Conservation (phyloP, 306 rosid species). For the Hippophae tibetana region DNA sequence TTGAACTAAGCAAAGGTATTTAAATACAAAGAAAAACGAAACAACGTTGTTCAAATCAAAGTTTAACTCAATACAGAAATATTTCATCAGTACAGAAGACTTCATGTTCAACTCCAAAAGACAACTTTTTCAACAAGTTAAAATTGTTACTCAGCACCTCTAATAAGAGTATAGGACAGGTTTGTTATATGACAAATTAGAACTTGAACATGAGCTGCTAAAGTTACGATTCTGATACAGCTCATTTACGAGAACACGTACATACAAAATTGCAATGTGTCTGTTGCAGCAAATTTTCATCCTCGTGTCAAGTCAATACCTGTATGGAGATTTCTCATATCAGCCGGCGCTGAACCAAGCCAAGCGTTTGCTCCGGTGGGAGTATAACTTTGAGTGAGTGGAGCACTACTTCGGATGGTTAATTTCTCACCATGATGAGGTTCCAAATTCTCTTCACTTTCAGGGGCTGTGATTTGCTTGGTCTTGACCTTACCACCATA, state of each 20-base stretch:
- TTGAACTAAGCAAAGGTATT: too few species aligned
- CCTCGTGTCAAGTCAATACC: conserved; percentile 94
- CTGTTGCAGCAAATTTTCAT: conserved; percentile 39
- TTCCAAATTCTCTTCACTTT: conserved; percentile 36
- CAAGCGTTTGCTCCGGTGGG: conserved; percentile 44
- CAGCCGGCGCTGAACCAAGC: conserved; percentile 52
- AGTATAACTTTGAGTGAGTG: conserved; percentile 44
- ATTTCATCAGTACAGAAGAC: not conserved
- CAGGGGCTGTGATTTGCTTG: conserved; percentile 34
- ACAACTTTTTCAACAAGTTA: conserved; percentile 25
- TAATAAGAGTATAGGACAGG: conserved; percentile 17
- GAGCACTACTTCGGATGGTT: conserved; percentile 42
- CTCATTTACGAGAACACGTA: conserved; percentile 57
- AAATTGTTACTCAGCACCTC: conserved; percentile 4
- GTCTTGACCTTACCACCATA: conserved; percentile 55
- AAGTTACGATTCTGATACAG: conserved; percentile 35
- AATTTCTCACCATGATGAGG: conserved; percentile 37
- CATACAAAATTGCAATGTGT: conserved; percentile 60
- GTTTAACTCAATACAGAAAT: too few species aligned
- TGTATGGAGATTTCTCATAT: conserved; percentile 47
- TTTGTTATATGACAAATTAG: conserved; percentile 42
- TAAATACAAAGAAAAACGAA: too few species aligned
- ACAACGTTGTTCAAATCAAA: too few species aligned
- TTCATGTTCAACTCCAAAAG: conserved; percentile 17
- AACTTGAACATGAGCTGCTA: conserved; percentile 30